Conservation (phyloP, 139 green algal species). For the Coelastrella sp. region DNA sequence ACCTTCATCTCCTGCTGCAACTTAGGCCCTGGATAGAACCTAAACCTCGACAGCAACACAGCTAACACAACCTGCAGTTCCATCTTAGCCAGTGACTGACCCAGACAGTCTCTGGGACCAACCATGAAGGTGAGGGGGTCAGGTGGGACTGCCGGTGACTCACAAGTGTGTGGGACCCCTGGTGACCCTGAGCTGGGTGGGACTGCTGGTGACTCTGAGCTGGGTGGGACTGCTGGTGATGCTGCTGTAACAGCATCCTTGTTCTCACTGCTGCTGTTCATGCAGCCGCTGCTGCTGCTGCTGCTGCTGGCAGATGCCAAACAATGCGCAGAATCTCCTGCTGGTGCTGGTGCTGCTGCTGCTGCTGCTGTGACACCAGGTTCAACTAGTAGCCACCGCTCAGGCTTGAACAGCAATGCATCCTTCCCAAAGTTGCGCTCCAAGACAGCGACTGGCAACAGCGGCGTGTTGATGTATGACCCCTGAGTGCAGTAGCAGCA, state of each 20-base stretch:
- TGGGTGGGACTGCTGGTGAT: not conserved
- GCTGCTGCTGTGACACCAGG: not conserved
- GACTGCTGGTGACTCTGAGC: too few relatives aligned
- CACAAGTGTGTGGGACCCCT: too few relatives aligned
- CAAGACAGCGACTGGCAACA: not conserved
- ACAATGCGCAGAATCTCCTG: too few relatives aligned
- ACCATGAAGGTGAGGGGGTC: constrained; percentile 9
- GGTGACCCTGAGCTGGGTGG: too few relatives aligned
- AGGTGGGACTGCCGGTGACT: not conserved
- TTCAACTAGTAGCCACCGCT: constrained; percentile 32
- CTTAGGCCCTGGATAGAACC: not conserved
- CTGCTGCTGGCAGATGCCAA: not conserved
- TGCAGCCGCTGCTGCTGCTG: not conserved
- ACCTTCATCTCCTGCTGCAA: constrained; percentile 13
- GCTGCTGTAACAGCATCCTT: not conserved
- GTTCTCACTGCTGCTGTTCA: not conserved
- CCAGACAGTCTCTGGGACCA: constrained; percentile 27
- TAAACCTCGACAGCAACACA: constrained; percentile 27
- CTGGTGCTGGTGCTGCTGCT: not conserved
- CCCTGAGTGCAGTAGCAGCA: not conserved
- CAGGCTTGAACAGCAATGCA: constrained; percentile 42
- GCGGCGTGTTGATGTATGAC: constrained; percentile 6
- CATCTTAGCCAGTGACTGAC: constrained; percentile 44
- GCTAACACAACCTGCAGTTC: constrained; percentile 49
- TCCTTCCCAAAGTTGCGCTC: constrained; percentile 34